Conservation (phyloP, 2,329 filamentous ascomycete species). For the Diplodia intermedia region DNA sequence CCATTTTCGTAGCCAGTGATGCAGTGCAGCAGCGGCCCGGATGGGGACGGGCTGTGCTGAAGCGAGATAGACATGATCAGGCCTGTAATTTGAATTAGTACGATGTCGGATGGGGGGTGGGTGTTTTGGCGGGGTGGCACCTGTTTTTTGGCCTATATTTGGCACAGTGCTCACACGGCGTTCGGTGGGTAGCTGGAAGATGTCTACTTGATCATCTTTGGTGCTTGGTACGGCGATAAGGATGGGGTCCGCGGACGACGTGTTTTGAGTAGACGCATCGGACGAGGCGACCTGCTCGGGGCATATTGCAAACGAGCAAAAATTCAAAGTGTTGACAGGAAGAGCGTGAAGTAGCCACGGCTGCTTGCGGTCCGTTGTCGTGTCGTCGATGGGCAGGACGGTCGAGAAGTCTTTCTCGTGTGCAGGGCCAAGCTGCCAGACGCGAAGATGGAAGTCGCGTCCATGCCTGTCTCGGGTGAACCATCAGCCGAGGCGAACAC, state of each 20-base stretch:
- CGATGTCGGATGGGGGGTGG: background rate
- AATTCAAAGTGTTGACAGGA: slow-evolving; percentile 92
- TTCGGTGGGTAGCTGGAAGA: slow-evolving; percentile 82
- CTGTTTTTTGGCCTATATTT: slow-evolving; percentile 54
- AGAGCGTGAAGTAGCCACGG: slow-evolving; percentile 89
- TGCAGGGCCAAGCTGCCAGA: slow-evolving; percentile 74
- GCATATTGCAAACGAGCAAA: slow-evolving; percentile 81
- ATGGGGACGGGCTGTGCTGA: slow-evolving; percentile 44
- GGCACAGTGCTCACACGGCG: slow-evolving; percentile 68
- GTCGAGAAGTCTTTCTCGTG: slow-evolving; percentile 72
- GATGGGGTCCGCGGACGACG: slow-evolving; percentile 29
- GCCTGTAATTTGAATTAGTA: slow-evolving; percentile 53
- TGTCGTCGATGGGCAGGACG: slow-evolving; percentile 71
- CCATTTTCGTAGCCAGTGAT: slow-evolving; percentile 88
- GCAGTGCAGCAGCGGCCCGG: slow-evolving; percentile 65
- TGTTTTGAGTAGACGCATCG: slow-evolving; percentile 14
- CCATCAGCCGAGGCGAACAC: slow-evolving; percentile 4
- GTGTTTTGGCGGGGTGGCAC: slow-evolving; percentile 34
- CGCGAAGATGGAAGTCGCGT: slow-evolving; percentile 82
- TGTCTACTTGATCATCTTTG: slow-evolving; percentile 68
- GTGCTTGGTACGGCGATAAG: slow-evolving; percentile 76
- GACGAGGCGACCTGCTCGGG: slow-evolving; percentile 36
- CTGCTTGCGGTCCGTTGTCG: slow-evolving; percentile 58
- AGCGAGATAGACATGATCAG: slow-evolving; percentile 89
- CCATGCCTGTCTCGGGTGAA: slow-evolving; percentile 70